These are phyloP conservation scores for Colletotrichum australisinense DNA, from an alignment of 2,329 filamentous ascomycete species.

Conservation along the genomic window DNA sequence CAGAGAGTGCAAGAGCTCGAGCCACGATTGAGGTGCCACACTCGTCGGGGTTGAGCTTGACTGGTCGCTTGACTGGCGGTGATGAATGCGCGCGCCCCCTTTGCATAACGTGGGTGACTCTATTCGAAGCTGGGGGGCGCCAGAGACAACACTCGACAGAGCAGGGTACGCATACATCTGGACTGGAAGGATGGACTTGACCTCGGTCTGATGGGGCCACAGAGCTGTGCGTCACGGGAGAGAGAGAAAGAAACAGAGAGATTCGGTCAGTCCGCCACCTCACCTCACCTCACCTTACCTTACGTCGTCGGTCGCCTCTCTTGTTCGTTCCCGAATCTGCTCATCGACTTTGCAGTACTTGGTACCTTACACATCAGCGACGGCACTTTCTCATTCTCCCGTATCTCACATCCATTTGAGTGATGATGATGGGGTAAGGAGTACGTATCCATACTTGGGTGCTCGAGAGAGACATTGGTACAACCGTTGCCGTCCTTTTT, in stretches of 20 bases:
- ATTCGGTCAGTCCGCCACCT: conserved; percentile 20
- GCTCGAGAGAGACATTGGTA: neutral
- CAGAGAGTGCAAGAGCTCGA: neutral
- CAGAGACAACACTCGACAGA: neutral
- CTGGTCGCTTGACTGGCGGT: neutral
- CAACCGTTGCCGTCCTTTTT: neutral
- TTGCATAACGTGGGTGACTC: neutral
- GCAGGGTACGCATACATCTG: neutral
- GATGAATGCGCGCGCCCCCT: neutral
- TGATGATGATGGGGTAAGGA: neutral
- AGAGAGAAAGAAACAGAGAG: neutral
- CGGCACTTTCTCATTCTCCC: neutral
- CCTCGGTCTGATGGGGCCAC: neutral
- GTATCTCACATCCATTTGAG: neutral
- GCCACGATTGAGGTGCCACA: conserved; percentile 10
- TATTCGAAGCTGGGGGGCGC: neutral
- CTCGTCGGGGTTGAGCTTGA: neutral
- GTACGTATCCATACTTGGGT: conserved; percentile 3
- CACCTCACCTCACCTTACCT: neutral
- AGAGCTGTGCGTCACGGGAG: neutral
- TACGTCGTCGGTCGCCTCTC: neutral
- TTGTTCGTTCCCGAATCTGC: too few species aligned
- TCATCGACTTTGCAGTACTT: neutral
- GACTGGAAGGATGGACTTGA: neutral
- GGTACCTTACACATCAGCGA: neutral